Base-by-base conservation (phyloP, 352 stramenopile species). In the Pythium phragmiticola region DNA sequence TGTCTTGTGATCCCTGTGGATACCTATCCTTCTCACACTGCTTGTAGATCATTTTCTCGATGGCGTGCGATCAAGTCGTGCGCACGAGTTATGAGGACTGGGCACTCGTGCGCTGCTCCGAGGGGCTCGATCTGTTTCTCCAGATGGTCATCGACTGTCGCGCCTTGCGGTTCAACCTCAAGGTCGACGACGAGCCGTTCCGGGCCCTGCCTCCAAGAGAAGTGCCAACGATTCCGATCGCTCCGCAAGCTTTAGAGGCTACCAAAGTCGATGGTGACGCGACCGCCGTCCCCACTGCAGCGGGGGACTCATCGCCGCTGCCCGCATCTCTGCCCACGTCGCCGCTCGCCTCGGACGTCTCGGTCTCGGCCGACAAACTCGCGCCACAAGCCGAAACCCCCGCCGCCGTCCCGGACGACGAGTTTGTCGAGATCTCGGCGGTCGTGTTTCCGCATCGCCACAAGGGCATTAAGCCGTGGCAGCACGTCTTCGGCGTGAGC, bases 401-500 rank as follows among this genome's bases (percentile, higher is more conserved):
- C 8, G 55, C 52, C 7, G 66, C 50, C 0, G n/a, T 63, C 3
- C 47, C 47, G 4, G 68, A 69, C 7, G 75, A 87, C 34, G 58
- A 68, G 6, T 71, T 77, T 57, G 63, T 88, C 3, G 76, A 84
- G 46, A 60, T 88, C 2, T 77, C 79, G 13, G 74, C 74, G 3
- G 77, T 83, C 3, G 64, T 76, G n/a, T 92, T 90, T 55, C 77
- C 74, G 1, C 79, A 92, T 70, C 83, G 80, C 5, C 75, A 89
- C 57, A 83, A 88, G 47, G 80, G 77, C 7, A 89, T 92, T 60
- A 89, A 92, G 56, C 85, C 83, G 37, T 94, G 83, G 82, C 86
- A 94, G 63, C 82, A 90, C 43, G 82, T 92, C 4, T 94, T 94
- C 48, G 85, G 82, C 23, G 76, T 94, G 28, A 83, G 76, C 41